These are phyloP conservation scores for Rhizopus sp. DNA, from an alignment of 371 early-diverging fungal genomes.

Conservation along the genomic window DNA sequence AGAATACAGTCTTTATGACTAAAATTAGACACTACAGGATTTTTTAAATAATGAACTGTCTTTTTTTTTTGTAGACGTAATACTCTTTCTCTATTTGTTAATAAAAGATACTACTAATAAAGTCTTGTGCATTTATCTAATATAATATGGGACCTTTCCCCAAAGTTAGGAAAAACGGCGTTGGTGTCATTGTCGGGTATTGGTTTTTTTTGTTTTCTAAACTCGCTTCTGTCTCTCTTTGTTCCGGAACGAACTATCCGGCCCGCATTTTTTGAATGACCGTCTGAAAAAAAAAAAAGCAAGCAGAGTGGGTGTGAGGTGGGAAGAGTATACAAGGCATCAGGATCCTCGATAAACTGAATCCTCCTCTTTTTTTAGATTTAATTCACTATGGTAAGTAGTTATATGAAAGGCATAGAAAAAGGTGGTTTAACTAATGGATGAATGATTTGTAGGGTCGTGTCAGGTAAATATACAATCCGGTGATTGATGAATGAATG, in stretches of 20 bases:
- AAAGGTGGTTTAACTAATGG: slow-evolving; percentile 4
- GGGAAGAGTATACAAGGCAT: neutral
- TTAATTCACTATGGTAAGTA: slow-evolving; percentile 22
- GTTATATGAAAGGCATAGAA: neutral
- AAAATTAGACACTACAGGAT: too few species aligned
- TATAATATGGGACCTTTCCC: too few species aligned
- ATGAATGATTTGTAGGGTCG: slow-evolving; percentile 19
- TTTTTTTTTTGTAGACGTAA: neutral
- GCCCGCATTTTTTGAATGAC: neutral
- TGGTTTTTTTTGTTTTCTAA: too few species aligned
- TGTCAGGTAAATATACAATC: slow-evolving; percentile 16
- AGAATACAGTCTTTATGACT: too few species aligned
- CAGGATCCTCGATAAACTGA: neutral
- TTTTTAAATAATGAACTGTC: neutral
- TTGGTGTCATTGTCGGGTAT: too few species aligned
- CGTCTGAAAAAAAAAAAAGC: neutral
- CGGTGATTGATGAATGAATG: slow-evolving; percentile 18
- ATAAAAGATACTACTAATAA: too few species aligned
- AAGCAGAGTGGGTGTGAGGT: neutral
- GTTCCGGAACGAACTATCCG: neutral
- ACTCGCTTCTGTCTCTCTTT: neutral
- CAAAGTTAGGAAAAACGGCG: too few species aligned
- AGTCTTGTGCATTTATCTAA: too few species aligned
- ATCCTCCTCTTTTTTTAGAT: slow-evolving; percentile 22
- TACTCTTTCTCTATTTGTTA: too few species aligned